phyloP scores from a whole-genome alignment of 2,329 filamentous ascomycete species.

The Penicillium sp. region DNA sequence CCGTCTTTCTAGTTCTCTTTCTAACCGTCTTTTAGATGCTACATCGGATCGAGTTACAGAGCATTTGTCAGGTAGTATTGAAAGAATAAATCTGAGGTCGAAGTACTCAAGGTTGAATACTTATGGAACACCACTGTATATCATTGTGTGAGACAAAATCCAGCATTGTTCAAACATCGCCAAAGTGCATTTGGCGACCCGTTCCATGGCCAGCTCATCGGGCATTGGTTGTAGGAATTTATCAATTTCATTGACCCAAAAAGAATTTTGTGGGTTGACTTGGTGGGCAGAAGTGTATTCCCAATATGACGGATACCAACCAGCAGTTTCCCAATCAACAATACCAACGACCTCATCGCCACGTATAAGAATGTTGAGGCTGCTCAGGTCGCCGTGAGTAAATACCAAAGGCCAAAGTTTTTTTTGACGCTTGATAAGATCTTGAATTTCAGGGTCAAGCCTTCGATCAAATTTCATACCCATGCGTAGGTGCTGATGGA shows the following conservation, averaged over 20 bases:
- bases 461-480: slow-evolving; percentile 31
- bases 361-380: slow-evolving; percentile 34
- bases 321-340: slow-evolving; percentile 34
- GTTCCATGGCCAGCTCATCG: slow-evolving; percentile 44
- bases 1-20: too few relatives aligned
- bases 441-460: slow-evolving; percentile 29
- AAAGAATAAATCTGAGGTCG: too few relatives aligned
- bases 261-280: slow-evolving; percentile 44
- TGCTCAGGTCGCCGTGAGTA: slow-evolving; percentile 56
- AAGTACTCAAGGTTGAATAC: too few relatives aligned
- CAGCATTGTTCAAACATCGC: too few relatives aligned
- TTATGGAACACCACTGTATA: too few relatives aligned
- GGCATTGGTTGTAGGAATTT: slow-evolving; percentile 44
- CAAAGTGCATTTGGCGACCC: slow-evolving; percentile 26
- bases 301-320: slow-evolving; percentile 36
- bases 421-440: slow-evolving; percentile 37
- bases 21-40: too few relatives aligned
- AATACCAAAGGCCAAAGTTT: slow-evolving; percentile 42
- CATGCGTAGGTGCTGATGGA: slow-evolving; percentile 39
- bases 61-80: too few relatives aligned
- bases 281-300: slow-evolving; percentile 41
- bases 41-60: too few relatives aligned
- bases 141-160: too few relatives aligned
- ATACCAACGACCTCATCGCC: slow-evolving; percentile 46
- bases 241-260: slow-evolving; percentile 42